Conservation (phyloP, 148 eudicot genomes). For the Rhododendron mucronatum region DNA sequence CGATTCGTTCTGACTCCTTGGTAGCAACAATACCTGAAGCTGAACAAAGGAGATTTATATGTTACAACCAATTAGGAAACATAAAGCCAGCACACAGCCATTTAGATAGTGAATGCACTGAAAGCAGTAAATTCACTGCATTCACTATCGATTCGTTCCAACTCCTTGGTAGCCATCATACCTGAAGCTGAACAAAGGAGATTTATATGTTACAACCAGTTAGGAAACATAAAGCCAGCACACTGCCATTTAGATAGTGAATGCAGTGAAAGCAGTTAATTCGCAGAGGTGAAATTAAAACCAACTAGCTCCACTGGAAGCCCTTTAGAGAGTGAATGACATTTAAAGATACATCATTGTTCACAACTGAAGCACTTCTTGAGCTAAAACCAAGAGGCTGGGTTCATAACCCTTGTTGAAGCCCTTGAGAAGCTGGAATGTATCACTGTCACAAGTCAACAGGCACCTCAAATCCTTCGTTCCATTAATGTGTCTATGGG, state of each 20-base stretch:
- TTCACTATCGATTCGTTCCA: slow-evolving; percentile 64
- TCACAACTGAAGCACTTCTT: neutral
- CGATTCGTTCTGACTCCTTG: slow-evolving; percentile 79
- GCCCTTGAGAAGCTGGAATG: neutral
- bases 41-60: slow-evolving; percentile 26
- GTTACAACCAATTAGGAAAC: neutral
- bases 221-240: neutral
- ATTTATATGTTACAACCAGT: neutral
- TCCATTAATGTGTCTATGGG: neutral
- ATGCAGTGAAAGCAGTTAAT: neutral
- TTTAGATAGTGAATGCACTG: neutral
- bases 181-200: slow-evolving; percentile 45
- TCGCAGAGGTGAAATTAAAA: neutral
- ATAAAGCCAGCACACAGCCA: neutral
- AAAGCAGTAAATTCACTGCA: neutral
- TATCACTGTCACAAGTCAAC: neutral
- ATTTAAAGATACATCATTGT: neutral
- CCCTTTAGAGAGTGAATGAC: neutral
- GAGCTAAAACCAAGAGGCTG: neutral
- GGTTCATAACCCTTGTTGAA: neutral
- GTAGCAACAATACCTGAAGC: slow-evolving; percentile 71
- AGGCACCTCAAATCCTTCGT: neutral
- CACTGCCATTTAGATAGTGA: neutral
- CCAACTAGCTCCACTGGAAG: neutral
- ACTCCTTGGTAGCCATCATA: slow-evolving; percentile 70